Evolutionary conservation across 495 filamentous ascomycete species (phyloP), one percentile per base, ranked within the genome.

Genomic region (Chaetomium tenue): DNA sequence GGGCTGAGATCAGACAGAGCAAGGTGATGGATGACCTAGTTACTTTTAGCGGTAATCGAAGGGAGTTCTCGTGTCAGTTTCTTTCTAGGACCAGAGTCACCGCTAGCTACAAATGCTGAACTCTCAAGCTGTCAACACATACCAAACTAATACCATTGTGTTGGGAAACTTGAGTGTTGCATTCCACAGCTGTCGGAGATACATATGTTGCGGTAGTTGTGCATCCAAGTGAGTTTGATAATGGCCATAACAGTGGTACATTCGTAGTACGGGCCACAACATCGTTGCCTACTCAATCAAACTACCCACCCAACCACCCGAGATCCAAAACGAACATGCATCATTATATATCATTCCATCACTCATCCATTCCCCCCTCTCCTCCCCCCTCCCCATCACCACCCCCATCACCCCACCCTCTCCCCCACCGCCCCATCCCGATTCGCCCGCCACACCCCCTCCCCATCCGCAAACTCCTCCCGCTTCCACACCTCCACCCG

Each of bases 401-500:
- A n/a, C 7, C 23, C 4, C 13, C 22, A 8, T 59, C 42, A 56
- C 39, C 39, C 56, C 26, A 76, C 63, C 63, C 71, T 76, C 58
- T 78, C 79, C 6, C 87, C 89, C 9, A 70, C 75, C 72, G 78
- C 77, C 52, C 90, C 87, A 79, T 96, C 92, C 71, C 89, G 78
- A 81, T 98, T 98, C 64, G 89, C 91, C 80, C 93, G 88, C 93
- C 93, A 98, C 58, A 96, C 86, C 52, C 90, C 91, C 63, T 85
- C 87, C 63, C 85, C 87, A 13, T 82, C 88, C 22, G 75, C 86
- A 84, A 98, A 98, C 71, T 91, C 88, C 81, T 98, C 94, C 72
- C 84, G 79, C 79, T 98, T 98, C 94, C 94, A 98, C 55, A 98
- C 88, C 83, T 98, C 94, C 47, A 89, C 89, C 64, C 81, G 83